These are phyloP conservation scores for Curvularia verruculosa DNA, from an alignment of 2,329 filamentous ascomycete genomes.

Conservation along the genomic window DNA sequence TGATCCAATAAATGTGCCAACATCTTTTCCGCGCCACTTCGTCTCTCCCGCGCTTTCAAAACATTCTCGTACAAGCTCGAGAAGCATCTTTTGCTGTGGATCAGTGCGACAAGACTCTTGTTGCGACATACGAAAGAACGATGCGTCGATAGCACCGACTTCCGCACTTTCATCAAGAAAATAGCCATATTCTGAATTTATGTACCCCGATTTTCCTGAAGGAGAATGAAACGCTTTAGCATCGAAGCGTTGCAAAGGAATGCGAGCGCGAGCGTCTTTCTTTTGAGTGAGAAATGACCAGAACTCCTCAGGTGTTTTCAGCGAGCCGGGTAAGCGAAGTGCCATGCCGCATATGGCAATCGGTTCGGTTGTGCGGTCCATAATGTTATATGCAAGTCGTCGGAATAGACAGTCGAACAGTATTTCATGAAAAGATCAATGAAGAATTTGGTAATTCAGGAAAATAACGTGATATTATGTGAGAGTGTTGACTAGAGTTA, in stretches of 20 bases:
- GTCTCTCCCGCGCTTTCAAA: background rate
- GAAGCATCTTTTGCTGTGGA: background rate
- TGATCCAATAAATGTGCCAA: conserved; percentile 39
- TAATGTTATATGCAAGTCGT: too few relatives aligned
- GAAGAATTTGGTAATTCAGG: too few relatives aligned
- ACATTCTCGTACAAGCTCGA: background rate
- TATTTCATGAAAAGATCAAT: too few relatives aligned
- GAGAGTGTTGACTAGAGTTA: too few relatives aligned
- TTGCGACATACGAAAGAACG: background rate
- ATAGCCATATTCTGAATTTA: conserved; percentile 20
- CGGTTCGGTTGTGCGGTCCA: too few relatives aligned
- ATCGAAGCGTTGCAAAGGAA: conserved; percentile 13
- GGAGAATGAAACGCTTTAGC: conserved; percentile 17
- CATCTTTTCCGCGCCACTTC: conserved; percentile 29
- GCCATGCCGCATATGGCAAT: conserved; percentile 34
- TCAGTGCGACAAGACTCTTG: background rate
- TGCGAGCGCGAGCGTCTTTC: background rate
- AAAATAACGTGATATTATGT: too few relatives aligned
- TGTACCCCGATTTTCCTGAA: conserved; percentile 21
- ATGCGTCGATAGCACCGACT: background rate
- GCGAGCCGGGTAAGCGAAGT: conserved; percentile 25
- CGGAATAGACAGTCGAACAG: too few relatives aligned
- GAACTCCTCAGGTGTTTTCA: conserved; percentile 25
- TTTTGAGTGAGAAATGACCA: conserved; percentile 40
- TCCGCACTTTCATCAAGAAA: conserved; percentile 20